Evolutionary conservation across 352 stramenopile species (phyloP).

Genomic region (Phytophthora tubulina): DNA sequence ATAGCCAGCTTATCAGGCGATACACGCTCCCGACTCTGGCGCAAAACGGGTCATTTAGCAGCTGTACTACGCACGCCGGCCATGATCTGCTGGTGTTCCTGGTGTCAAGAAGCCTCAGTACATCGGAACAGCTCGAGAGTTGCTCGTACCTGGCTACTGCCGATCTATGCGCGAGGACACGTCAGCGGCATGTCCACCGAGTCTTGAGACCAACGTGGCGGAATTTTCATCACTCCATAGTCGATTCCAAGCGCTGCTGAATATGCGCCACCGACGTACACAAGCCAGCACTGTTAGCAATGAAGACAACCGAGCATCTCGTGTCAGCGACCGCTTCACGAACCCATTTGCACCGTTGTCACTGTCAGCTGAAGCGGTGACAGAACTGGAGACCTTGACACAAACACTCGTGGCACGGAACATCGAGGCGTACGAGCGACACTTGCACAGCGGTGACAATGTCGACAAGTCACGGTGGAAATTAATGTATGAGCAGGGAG

Average conservation of each 20-base stretch:
- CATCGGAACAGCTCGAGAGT: neutral
- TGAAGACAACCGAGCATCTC: slow-evolving; percentile 5
- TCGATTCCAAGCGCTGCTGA: slow-evolving; percentile 22
- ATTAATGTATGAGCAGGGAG: slow-evolving; percentile 41
- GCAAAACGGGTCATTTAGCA: slow-evolving; percentile 8
- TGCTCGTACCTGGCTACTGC: slow-evolving; percentile 18
- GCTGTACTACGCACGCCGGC: neutral
- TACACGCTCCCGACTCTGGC: neutral
- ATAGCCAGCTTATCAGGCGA: too few species aligned
- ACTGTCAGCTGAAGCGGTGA: slow-evolving; percentile 33
- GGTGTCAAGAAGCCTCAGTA: slow-evolving; percentile 6
- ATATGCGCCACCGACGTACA: slow-evolving; percentile 16
- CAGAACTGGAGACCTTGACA: slow-evolving; percentile 38
- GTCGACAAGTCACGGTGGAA: slow-evolving; percentile 48
- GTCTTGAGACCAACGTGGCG: slow-evolving; percentile 17
- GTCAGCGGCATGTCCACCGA: slow-evolving; percentile 17
- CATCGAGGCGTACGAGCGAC: slow-evolving; percentile 47
- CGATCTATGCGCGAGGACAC: slow-evolving; percentile 28
- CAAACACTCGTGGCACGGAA: slow-evolving; percentile 41
- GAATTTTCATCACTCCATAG: slow-evolving; percentile 7
- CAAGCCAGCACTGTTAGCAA: slow-evolving; percentile 1
- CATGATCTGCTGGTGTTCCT: slow-evolving; percentile 30
- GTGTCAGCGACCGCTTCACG: slow-evolving; percentile 38
- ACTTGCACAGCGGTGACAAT: slow-evolving; percentile 12
- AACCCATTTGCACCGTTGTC: slow-evolving; percentile 48